Conservation (phyloP, 768 basidiomycete species). For the Tulasnella calospora region DNA sequence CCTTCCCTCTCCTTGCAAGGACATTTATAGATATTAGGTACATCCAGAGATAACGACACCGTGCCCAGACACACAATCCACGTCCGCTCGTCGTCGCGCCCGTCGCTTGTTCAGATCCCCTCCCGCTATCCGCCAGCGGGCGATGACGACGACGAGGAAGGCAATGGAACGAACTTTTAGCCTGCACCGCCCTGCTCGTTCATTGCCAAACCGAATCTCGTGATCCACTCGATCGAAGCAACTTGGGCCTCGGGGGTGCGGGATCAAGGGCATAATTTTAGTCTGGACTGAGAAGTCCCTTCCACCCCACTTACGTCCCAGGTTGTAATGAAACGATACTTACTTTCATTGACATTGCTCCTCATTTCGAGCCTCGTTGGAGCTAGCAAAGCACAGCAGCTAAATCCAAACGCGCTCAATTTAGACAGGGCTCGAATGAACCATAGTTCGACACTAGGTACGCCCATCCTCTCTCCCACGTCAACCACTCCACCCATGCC, state of each 20-base stretch:
- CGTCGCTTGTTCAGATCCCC: too few species aligned
- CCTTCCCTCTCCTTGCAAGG: not conserved
- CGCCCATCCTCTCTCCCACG: too few species aligned
- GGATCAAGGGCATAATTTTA: too few species aligned
- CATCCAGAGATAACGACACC: not conserved
- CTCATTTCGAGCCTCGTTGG: not conserved
- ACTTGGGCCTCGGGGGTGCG: too few species aligned
- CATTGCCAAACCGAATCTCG: not conserved
- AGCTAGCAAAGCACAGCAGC: not conserved
- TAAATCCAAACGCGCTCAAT: not conserved
- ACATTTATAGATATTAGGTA: not conserved
- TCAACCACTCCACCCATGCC: not conserved
- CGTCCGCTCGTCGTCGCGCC: not conserved
- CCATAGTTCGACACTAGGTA: constrained; percentile 24
- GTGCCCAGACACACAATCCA: not conserved
- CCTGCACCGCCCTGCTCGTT: not conserved
- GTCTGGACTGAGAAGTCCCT: not conserved
- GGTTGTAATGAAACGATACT: not conserved
- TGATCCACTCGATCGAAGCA: not conserved
- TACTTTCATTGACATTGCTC: not conserved
- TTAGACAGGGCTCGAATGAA: not conserved
- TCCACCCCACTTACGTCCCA: not conserved
- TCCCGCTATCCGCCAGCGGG: too few species aligned
- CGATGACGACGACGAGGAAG: not conserved
- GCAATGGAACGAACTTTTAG: not conserved